A percentile compares a stretch with the other conserved stretches of the same genome.
phyloP scores from a whole-genome alignment of 2,329 filamentous ascomycete species.

The Mollisiaceae sp. region DNA sequence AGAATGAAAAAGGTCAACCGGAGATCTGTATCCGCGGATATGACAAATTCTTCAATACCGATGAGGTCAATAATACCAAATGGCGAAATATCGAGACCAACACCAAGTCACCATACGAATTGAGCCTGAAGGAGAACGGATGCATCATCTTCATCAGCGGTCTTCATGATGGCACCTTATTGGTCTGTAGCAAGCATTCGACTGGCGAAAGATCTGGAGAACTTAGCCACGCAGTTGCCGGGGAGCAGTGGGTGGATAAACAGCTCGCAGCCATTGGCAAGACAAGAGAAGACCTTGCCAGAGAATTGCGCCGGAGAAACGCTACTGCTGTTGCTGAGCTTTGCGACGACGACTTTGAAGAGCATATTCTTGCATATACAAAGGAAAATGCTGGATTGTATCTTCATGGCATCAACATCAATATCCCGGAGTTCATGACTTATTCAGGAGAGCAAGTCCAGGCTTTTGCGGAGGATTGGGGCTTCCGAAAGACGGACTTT shows the following conservation, averaged over 20 bases:
- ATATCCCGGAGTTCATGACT: constrained; percentile 89
- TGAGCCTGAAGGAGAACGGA: constrained; percentile 98
- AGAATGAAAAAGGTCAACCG: constrained; percentile 62
- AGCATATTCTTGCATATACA: constrained; percentile 91
- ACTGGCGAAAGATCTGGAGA: constrained; percentile 75
- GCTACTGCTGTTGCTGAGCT: constrained; percentile 95
- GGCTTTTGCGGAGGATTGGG: constrained; percentile 88
- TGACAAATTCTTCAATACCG: constrained; percentile 98
- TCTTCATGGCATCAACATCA: constrained; percentile 94
- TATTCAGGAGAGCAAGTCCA: constrained; percentile 85
- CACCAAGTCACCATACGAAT: constrained; percentile 87
- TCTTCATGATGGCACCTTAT: constrained; percentile 82
- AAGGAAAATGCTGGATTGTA: constrained; percentile 87
- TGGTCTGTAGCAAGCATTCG: constrained; percentile 99
- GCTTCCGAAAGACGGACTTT: constrained; percentile 87
- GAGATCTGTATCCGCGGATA: constrained; percentile 92
- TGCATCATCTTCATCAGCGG: constrained; percentile 98
- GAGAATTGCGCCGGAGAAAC: constrained; percentile 78
- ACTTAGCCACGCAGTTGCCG: constrained; percentile 82
- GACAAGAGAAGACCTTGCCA: constrained; percentile 78
- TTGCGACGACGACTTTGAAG: constrained; percentile 94
- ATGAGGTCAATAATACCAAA: constrained; percentile 79
- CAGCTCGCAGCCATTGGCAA: constrained; percentile 81
- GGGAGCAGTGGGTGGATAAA: constrained; percentile 79
- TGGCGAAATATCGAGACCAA: constrained; percentile 79